phyloP scores from a whole-genome alignment of 2,329 filamentous ascomycete genomes.

The Xylariaceae sp. region DNA sequence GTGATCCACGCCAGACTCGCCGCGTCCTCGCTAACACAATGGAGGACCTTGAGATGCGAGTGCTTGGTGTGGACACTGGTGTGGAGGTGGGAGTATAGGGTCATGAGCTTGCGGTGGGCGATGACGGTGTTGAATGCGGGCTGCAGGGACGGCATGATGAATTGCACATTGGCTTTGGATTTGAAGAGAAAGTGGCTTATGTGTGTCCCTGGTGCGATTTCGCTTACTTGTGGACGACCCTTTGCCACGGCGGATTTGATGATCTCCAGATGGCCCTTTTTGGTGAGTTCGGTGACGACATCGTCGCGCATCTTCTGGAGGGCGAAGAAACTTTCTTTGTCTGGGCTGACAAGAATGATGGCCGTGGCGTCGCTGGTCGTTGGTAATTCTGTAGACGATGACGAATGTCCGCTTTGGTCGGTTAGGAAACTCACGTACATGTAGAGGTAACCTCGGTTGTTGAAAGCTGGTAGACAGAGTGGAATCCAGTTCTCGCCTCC shows the following conservation, averaged over 20 bases:
- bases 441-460: constrained; percentile 93
- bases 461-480: constrained; percentile 92
- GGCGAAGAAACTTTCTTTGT: constrained; percentile 91
- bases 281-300: constrained; percentile 65
- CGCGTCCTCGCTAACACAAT: constrained; percentile 69
- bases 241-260: constrained; percentile 68
- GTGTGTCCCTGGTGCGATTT: constrained; percentile 75
- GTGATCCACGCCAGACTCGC: constrained; percentile 89
- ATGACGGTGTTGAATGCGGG: constrained; percentile 60
- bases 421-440: constrained; percentile 98
- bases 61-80: constrained; percentile 79
- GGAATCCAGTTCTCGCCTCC: constrained; percentile 97
- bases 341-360: constrained; percentile 84
- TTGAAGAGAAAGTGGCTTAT: constrained; percentile 95
- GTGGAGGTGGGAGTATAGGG: constrained; percentile 81
- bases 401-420: constrained; percentile 45
- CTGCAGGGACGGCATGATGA: constrained; percentile 79
- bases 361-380: constrained; percentile 77
- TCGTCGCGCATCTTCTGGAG: constrained; percentile 69
- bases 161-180: constrained; percentile 90
- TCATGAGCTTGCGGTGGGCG: constrained; percentile 69
- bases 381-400: constrained; percentile 45
- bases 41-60: constrained; percentile 80
- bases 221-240: constrained; percentile 67
- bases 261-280: constrained; percentile 68